Conservation (phyloP, 208 protist species). For the Tetramitus jugosus region DNA sequence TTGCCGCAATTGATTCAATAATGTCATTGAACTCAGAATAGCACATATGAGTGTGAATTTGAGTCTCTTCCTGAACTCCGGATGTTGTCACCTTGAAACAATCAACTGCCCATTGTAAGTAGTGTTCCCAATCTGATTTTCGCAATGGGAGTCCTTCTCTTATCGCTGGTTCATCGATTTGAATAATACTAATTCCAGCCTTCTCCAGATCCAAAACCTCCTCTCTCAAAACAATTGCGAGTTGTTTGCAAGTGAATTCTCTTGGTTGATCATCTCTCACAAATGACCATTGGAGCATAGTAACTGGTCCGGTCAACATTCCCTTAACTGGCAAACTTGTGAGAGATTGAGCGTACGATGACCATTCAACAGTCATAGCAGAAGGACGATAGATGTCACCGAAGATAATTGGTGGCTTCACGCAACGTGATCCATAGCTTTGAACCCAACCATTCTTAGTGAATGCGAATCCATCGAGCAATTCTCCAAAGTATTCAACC, state of each 20-base stretch:
- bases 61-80: slow-evolving; percentile 50
- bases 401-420: slow-evolving; percentile 71
- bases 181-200: slow-evolving; percentile 57
- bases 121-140: slow-evolving; percentile 50
- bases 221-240: slow-evolving; percentile 67
- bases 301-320: slow-evolving; percentile 77
- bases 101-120: slow-evolving; percentile 64
- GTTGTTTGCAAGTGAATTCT: slow-evolving; percentile 47
- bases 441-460: slow-evolving; percentile 71
- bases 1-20: slow-evolving; percentile 57
- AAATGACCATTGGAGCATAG: slow-evolving; percentile 77
- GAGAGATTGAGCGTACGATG: slow-evolving; percentile 57
- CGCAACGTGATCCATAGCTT: slow-evolving; percentile 64
- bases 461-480: slow-evolving; percentile 65
- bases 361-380: slow-evolving; percentile 66
- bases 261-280: slow-evolving; percentile 60
- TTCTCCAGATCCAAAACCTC: slow-evolving; percentile 66
- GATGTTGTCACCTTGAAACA: slow-evolving; percentile 56
- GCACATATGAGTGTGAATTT: slow-evolving; percentile 75
- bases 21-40: slow-evolving; percentile 79
- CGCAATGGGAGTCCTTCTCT: slow-evolving; percentile 68
- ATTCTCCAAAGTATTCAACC: slow-evolving; percentile 77
- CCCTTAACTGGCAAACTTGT: slow-evolving; percentile 61
- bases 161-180: slow-evolving; percentile 74
- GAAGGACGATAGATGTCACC: slow-evolving; percentile 55